Conservation (phyloP, 2,329 filamentous ascomycete species). For the Lasiodiplodia citricola region DNA sequence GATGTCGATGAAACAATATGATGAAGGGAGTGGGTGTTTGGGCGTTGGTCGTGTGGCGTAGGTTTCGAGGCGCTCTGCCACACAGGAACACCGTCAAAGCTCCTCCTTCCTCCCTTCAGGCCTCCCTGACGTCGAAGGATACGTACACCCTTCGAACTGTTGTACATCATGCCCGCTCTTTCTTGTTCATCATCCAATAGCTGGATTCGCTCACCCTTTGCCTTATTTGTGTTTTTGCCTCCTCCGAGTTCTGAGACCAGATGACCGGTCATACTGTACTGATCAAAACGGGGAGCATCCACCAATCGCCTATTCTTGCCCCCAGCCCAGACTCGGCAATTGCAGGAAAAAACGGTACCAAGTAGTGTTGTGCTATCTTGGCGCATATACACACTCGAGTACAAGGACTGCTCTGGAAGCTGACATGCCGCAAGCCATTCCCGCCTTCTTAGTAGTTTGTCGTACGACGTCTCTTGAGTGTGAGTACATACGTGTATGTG, state of each 20-base stretch:
- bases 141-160: background rate
- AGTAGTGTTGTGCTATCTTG: no score
- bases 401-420: background rate
- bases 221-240: no score
- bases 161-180: background rate
- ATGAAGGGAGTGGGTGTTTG: background rate
- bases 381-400: no score
- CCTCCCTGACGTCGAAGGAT: background rate
- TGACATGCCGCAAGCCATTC: background rate
- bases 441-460: background rate
- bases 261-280: no score
- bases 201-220: no score
- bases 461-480: background rate
- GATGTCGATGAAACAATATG: background rate
- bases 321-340: no score
- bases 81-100: background rate
- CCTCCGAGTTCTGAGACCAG: no score
- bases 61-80: background rate
- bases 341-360: no score
- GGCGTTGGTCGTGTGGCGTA: background rate
- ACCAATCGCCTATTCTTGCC: no score
- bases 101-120: background rate
- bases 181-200: no score
- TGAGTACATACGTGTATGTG: background rate
- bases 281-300: no score